phyloP scores from a whole-genome alignment of 305 asterid genomes.

The Striga hermonthica region DNA sequence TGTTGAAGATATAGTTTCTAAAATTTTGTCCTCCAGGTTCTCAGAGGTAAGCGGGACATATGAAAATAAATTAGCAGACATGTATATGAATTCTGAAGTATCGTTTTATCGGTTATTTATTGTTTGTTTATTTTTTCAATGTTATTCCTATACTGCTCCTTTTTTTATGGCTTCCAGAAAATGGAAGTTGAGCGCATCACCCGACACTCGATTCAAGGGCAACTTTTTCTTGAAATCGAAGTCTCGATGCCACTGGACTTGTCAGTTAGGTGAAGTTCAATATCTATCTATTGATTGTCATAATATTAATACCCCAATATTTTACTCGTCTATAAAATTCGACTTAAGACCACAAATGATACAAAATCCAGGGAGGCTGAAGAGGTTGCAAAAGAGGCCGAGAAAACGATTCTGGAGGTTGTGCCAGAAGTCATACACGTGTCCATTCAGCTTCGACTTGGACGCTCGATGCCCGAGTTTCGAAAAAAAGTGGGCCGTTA shows the following conservation, averaged over 20 bases:
- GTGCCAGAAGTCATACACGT: slow-evolving; percentile 48
- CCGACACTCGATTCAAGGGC: slow-evolving; percentile 78
- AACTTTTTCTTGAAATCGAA: slow-evolving; percentile 73
- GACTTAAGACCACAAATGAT: slow-evolving; percentile 1
- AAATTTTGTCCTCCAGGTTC: slow-evolving; percentile 58
- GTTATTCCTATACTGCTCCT: neutral
- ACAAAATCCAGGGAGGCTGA: slow-evolving; percentile 55
- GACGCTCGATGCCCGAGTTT: slow-evolving; percentile 46
- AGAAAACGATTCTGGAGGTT: slow-evolving; percentile 48
- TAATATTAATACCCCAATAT: neutral
- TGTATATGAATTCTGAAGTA: too few species aligned
- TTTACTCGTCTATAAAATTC: slow-evolving; percentile 2
- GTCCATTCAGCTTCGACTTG: slow-evolving; percentile 68
- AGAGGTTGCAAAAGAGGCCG: slow-evolving; percentile 66
- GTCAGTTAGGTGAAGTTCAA: slow-evolving; percentile 49
- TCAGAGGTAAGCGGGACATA: slow-evolving; percentile 45
- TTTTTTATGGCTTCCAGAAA: slow-evolving; percentile 49
- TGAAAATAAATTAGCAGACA: too few species aligned
- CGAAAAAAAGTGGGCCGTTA: slow-evolving; percentile 22
- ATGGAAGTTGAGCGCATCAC: slow-evolving; percentile 65
- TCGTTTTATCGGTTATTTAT: neutral
- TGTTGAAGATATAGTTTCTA: slow-evolving; percentile 50
- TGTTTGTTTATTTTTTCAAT: neutral
- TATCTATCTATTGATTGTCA: neutral
- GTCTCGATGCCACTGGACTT: slow-evolving; percentile 76